Evolutionary conservation across 2,329 filamentous ascomycete species (phyloP).

Genomic region (Sporothrix luriei): DNA sequence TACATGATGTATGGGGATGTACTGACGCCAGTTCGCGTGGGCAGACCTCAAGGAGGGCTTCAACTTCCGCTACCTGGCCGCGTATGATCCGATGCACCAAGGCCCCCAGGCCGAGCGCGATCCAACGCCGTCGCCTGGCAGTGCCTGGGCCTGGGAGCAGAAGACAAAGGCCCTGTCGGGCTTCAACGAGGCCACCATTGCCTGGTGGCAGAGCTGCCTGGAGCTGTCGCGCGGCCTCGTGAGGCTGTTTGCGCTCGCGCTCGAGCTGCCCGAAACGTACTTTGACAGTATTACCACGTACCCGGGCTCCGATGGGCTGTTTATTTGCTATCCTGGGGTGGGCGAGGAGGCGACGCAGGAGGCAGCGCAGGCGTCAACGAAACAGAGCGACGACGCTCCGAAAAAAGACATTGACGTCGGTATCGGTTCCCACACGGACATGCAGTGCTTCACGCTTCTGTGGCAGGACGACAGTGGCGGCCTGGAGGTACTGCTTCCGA

Average conservation of each 20-base stretch:
- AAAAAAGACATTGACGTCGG: conserved; percentile 43
- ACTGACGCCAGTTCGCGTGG: no score
- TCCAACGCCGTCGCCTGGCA: conserved; percentile 30
- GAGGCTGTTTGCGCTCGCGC: conserved; percentile 37
- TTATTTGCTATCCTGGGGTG: conserved; percentile 38
- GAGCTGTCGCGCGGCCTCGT: conserved; percentile 36
- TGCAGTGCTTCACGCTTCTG: conserved; percentile 44
- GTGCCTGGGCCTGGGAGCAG: conserved; percentile 39
- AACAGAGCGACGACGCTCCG: background rate
- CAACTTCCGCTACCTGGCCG: conserved; percentile 38
- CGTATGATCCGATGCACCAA: conserved; percentile 35
- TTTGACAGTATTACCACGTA: conserved; percentile 48
- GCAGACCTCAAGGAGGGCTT: conserved; percentile 38
- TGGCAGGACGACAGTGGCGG: conserved; percentile 35
- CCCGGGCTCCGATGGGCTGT: conserved; percentile 41
- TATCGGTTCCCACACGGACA: conserved; percentile 52
- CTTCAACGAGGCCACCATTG: conserved; percentile 37
- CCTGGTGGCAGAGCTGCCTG: conserved; percentile 38
- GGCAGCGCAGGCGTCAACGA: conserved; percentile 36
- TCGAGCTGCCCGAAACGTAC: conserved; percentile 39
- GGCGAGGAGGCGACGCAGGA: conserved; percentile 36
- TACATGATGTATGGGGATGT: no score
- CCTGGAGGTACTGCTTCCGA: conserved; percentile 33
- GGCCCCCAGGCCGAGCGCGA: background rate
- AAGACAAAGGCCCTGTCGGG: conserved; percentile 36